phyloP scores from a whole-genome alignment of 768 basidiomycete species.

The Rhizopogon rudus region DNA sequence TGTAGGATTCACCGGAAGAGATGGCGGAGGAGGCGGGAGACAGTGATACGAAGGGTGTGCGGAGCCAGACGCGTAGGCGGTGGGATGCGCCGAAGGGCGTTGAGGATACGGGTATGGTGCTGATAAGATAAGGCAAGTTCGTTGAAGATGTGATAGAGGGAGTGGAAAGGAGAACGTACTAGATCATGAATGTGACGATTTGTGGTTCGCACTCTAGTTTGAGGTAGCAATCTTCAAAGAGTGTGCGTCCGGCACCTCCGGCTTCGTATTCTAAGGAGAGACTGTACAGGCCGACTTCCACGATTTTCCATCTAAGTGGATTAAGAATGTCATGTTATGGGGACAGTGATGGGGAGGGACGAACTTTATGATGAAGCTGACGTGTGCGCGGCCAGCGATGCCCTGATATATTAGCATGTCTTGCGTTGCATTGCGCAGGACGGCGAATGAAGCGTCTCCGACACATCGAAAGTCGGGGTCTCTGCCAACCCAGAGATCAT shows the following conservation, averaged over 20 bases:
- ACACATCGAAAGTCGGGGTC: conserved; percentile 62
- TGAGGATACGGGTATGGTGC: conserved; percentile 51
- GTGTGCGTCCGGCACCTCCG: conserved; percentile 48
- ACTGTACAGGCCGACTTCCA: conserved; percentile 41
- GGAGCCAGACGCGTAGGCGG: conserved; percentile 60
- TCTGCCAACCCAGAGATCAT: conserved; percentile 61
- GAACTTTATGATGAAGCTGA: conserved; percentile 53
- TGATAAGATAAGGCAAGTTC: conserved; percentile 15
- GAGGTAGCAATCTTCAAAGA: conserved; percentile 52
- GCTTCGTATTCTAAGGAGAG: conserved; percentile 65
- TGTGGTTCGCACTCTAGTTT: conserved; percentile 51
- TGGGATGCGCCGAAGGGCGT: conserved; percentile 54
- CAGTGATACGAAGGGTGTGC: conserved; percentile 34
- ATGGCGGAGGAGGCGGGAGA: conserved; percentile 23
- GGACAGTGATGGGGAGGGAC: conserved; percentile 1
- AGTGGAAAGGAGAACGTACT: conserved; percentile 33
- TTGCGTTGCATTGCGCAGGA: conserved; percentile 36
- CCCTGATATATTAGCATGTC: conserved; percentile 51
- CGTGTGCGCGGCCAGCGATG: conserved; percentile 49
- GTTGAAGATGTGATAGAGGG: conserved; percentile 1
- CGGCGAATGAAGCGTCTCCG: conserved; percentile 51
- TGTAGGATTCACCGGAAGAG: conserved; percentile 41
- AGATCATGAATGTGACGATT: conserved; percentile 52
- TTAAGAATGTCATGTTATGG: background rate
- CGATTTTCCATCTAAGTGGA: conserved; percentile 41